Percentiles rank a stretch among this genome's conserved stretches.
Evolutionary conservation across 768 basidiomycete genomes (phyloP).

Genomic region (Clathrus columnatus): DNA sequence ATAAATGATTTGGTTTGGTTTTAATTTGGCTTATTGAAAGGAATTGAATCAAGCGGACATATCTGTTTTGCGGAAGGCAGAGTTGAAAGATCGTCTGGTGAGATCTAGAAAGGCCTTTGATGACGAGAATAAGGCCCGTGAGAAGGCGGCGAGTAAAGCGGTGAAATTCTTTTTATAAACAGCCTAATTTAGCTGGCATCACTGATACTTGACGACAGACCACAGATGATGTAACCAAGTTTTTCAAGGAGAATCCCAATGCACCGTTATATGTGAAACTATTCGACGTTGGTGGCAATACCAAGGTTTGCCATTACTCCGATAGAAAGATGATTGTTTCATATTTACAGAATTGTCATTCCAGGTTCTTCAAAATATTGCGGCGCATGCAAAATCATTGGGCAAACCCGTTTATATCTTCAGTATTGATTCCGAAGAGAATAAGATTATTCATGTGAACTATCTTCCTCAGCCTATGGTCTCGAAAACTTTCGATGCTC

Average conservation of each 20-base stretch:
- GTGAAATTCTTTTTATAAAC: conserved; percentile 46
- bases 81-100: conserved; percentile 65
- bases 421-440: conserved; percentile 57
- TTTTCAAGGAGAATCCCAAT: conserved; percentile 72
- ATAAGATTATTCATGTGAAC: conserved; percentile 84
- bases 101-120: conserved; percentile 74
- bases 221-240: conserved; percentile 53
- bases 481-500: conserved; percentile 61
- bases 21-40: conserved; percentile 32
- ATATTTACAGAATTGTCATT: neutral
- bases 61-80: conserved; percentile 72
- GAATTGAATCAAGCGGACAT: conserved; percentile 87
- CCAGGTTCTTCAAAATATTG: conserved; percentile 68
- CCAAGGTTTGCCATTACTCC: conserved; percentile 52
- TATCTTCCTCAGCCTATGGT: conserved; percentile 59
- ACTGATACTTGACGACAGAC: conserved; percentile 56
- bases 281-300: conserved; percentile 73
- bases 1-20: neutral
- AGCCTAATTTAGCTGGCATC: too few species aligned
- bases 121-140: conserved; percentile 76
- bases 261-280: conserved; percentile 60
- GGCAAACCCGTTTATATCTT: conserved; percentile 84
- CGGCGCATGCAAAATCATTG: conserved; percentile 70
- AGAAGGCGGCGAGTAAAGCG: conserved; percentile 66
- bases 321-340: neutral